phyloP scores from a whole-genome alignment of 108 stramenopile genomes.

The Nitzschia palea region DNA sequence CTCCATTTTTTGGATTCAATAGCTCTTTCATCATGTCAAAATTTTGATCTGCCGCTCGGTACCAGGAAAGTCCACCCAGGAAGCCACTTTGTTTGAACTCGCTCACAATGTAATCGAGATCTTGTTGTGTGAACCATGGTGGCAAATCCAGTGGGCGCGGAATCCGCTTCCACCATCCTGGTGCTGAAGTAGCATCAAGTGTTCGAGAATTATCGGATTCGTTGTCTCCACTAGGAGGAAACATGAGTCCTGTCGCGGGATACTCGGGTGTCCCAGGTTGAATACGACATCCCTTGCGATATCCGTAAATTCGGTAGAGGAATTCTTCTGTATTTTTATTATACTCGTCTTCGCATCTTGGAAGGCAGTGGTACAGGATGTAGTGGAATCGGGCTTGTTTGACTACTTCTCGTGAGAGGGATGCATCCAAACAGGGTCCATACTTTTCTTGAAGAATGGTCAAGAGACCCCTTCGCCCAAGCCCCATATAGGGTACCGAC shows the following conservation, averaged over 20 bases:
- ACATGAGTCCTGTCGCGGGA: constrained; percentile 13
- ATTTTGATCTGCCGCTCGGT: constrained; percentile 16
- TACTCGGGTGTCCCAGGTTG: constrained; percentile 20
- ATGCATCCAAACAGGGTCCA: constrained; percentile 15
- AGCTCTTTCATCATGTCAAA: constrained; percentile 4
- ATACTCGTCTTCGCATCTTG: constrained; percentile 10
- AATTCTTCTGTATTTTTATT: constrained; percentile 14
- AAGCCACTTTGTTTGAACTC: constrained; percentile 20
- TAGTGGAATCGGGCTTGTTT: constrained; percentile 20
- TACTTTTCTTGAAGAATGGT: constrained; percentile 4
- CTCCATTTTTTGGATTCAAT: constrained; percentile 2
- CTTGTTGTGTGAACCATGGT: constrained; percentile 6
- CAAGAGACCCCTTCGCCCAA: constrained; percentile 2
- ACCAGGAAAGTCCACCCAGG: constrained; percentile 23
- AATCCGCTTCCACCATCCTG: constrained; percentile 19
- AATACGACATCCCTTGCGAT: not conserved
- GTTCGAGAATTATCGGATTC: not conserved
- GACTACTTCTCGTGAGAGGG: not conserved
- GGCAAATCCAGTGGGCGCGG: constrained; percentile 12
- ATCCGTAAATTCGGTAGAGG: constrained; percentile 16
- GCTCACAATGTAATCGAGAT: constrained; percentile 7
- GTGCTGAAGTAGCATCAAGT: constrained; percentile 15
- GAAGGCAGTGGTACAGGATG: constrained; percentile 27
- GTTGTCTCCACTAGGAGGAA: constrained; percentile 7
- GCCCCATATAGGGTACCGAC: constrained; percentile 23